These are phyloP conservation scores for Stephanodiscus triporus DNA, from an alignment of 108 stramenopile species.

Conservation along the genomic window DNA sequence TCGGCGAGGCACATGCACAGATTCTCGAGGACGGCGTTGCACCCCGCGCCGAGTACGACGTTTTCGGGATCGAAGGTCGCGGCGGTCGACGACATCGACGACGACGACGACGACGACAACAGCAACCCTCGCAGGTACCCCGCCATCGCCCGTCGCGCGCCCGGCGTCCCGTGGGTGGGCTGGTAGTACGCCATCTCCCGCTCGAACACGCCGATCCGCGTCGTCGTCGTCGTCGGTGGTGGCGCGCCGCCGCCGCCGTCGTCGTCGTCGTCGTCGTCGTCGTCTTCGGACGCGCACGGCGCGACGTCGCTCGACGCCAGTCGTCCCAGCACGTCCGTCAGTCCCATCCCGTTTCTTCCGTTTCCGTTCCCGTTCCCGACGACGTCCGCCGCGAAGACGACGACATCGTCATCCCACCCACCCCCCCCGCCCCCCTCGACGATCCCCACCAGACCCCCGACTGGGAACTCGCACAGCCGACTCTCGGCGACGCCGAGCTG, in stretches of 20 bases:
- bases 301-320: slow-evolving; percentile 19
- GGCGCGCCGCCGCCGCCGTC: background rate
- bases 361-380: too few relatives aligned
- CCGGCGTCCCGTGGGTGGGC: slow-evolving; percentile 72
- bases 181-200: slow-evolving; percentile 87
- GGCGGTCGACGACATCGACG: slow-evolving; percentile 21
- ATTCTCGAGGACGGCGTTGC: slow-evolving; percentile 90
- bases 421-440: background rate
- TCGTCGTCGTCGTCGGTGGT: background rate
- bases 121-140: slow-evolving; percentile 63
- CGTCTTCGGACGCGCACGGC: background rate
- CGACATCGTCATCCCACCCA: background rate
- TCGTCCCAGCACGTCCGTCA: slow-evolving; percentile 33
- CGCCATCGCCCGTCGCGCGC: slow-evolving; percentile 60
- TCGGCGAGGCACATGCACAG: slow-evolving; percentile 78
- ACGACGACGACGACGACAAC: background rate
- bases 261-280: background rate
- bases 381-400: too few relatives aligned
- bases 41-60: slow-evolving; percentile 79
- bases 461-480: slow-evolving; percentile 64
- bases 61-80: slow-evolving; percentile 62
- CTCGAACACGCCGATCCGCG: slow-evolving; percentile 41
- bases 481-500: slow-evolving; percentile 85
- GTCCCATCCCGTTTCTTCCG: background rate
- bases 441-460: slow-evolving; percentile 7